Base-by-base conservation (phyloP, 352 stramenopile genomes). In the Saprolegnia parasitica region DNA sequence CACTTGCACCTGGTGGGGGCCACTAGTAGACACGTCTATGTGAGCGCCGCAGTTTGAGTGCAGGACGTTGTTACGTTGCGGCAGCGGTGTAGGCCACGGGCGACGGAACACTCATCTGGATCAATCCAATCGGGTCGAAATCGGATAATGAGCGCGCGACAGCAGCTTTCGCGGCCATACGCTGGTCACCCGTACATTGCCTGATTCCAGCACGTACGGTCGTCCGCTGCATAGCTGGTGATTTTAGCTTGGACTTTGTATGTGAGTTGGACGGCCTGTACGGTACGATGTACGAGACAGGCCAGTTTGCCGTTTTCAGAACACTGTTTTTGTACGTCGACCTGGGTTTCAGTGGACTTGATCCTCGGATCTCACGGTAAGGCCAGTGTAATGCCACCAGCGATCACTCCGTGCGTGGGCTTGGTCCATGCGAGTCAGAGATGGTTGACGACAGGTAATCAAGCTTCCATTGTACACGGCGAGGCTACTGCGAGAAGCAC, bases 51-150 rank as follows among this genome's bases (percentile, higher is more conserved):
- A 5, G 29, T 35, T 49, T 10, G 42, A n/a, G 42, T 11, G 42
- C 3, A 15, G 42, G 42, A 15, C 13, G 42, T 49, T 11, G 1
- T 2, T 49, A 49, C 42, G 42, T 49, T 3, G 42, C 8, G 8
- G 42, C 42, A 49, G 42, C 42, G 42, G 42, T 49, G 42, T 49
- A 49, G 42, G 42, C 42, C 42, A 49, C 42, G 42, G 42, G 42
- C 13, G 42, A 49, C 10, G 42, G 42, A n/a, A 49, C 42, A 49
- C 42, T 49, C 42, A 49, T 49, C 42, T 49, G 42, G 42, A 49
- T 49, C 42, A 49, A 49, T 49, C 42, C 42, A 49, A 49, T 49
- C 42, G 42, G 42, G 42, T n/a, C 42, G 42, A 49, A 49, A 49
- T 49, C 42, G 42, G 42, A 49, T 49, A 49, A 49, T 49, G 42